Evolutionary conservation across 2,329 filamentous ascomycete genomes (phyloP).

Genomic region (Neofusicoccum cordaticola): DNA sequence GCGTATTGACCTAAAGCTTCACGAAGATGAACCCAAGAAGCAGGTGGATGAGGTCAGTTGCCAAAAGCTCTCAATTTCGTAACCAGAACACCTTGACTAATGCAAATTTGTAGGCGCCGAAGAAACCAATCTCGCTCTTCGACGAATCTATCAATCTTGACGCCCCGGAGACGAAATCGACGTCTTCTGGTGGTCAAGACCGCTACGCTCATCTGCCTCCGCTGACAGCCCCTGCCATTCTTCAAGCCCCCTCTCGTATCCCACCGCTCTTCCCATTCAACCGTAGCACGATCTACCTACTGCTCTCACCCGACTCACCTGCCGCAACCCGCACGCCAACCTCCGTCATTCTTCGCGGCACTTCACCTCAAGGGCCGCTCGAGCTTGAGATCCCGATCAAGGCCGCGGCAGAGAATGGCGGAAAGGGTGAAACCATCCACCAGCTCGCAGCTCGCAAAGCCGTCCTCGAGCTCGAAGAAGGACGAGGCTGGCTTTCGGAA

Average conservation of each 20-base stretch:
- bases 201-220: slow-evolving; percentile 54
- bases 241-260: slow-evolving; percentile 64
- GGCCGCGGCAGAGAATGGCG: slow-evolving; percentile 27
- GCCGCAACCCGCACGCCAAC: slow-evolving; percentile 45
- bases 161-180: slow-evolving; percentile 30
- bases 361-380: slow-evolving; percentile 56
- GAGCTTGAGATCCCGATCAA: slow-evolving; percentile 64
- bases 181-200: slow-evolving; percentile 25
- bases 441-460: slow-evolving; percentile 69
- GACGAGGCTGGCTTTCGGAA: slow-evolving; percentile 58
- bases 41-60: slow-evolving; percentile 15
- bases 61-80: too few relatives aligned
- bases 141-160: slow-evolving; percentile 50
- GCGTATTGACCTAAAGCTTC: slow-evolving; percentile 36
- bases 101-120: slow-evolving; percentile 20
- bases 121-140: slow-evolving; percentile 59
- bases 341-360: slow-evolving; percentile 59
- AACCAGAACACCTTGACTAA: neutral
- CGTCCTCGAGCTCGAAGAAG: slow-evolving; percentile 66
- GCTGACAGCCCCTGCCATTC: slow-evolving; percentile 53
- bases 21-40: slow-evolving; percentile 19
- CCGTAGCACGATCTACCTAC: slow-evolving; percentile 63
- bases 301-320: slow-evolving; percentile 54
- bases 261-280: slow-evolving; percentile 66
- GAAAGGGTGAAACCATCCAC: slow-evolving; percentile 59